A percentile compares a stretch with the other conserved stretches of the same genome.
Conservation (phyloP, 768 basidiomycete genomes). For the Plicaturopsis crispa region DNA sequence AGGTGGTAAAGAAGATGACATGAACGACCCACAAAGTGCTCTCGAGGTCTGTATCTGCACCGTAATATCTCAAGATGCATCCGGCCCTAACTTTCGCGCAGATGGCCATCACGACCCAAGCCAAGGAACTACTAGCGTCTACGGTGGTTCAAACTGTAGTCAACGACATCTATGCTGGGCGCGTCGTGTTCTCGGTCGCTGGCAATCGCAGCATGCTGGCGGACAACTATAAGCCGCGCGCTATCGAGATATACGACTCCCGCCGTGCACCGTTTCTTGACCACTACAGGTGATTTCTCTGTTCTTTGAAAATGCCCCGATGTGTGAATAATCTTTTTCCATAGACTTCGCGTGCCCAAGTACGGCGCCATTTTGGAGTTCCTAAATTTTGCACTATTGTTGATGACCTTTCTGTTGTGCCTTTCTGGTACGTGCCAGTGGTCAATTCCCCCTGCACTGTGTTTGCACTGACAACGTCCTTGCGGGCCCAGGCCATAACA, state of each 20-base stretch:
- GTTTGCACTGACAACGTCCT: constrained; percentile 1
- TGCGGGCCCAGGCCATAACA: constrained; percentile 59
- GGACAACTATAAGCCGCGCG: constrained; percentile 82
- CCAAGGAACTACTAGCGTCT: constrained; percentile 78
- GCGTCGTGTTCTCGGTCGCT: constrained; percentile 57
- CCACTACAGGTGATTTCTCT: constrained; percentile 57
- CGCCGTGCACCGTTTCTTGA: constrained; percentile 67
- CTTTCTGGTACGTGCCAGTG: constrained; percentile 50
- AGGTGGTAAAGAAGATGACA: constrained; percentile 51
- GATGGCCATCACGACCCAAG: constrained; percentile 84
- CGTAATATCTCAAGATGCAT: not conserved
- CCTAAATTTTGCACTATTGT: constrained; percentile 61
- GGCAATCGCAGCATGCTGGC: constrained; percentile 70
- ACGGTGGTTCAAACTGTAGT: constrained; percentile 84
- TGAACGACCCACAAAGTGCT: constrained; percentile 70
- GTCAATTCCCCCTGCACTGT: constrained; percentile 1
- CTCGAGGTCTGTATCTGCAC: constrained; percentile 58
- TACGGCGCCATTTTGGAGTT: constrained; percentile 78
- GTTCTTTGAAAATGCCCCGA: constrained; percentile 5
- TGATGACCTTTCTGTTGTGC: constrained; percentile 67
- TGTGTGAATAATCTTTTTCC: constrained; percentile 3
- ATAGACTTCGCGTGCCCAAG: constrained; percentile 71
- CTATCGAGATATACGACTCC: constrained; percentile 66
- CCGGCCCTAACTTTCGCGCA: constrained; percentile 1
- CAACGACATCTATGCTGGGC: constrained; percentile 81